Evolutionary conservation across 73 alveolate genomes (phyloP), one percentile per base, ranked within the genome.

Genomic region (Paramecium biaurelia): DNA sequence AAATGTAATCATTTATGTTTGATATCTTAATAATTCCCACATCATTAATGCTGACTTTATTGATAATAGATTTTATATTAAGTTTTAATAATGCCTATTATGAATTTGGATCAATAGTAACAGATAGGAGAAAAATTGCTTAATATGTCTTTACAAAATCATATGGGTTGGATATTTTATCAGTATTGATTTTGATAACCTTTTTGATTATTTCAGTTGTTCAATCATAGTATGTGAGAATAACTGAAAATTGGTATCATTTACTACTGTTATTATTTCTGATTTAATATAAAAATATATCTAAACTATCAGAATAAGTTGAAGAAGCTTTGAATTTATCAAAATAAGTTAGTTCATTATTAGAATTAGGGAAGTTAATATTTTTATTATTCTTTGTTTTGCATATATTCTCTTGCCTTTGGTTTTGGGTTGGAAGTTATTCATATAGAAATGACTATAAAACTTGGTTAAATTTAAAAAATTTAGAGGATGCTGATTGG

Each of bases 241-340:
- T 43, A 41, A 79, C 70, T 79, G 70, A 79, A 26, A 41, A 35
- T 72, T 72, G 90, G 74, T 79, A 79, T 79, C 30, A 79, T 79
- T 79, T 79, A 42, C 21, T 79, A 2, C 7, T 79, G 9, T 45
- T 79, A 24, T 14, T 79, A 34, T 79, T 79, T 47, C 32, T 43
- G 2, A 41, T 79, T 43, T 63, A 79, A 41, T 41, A 41, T 20
- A 79, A 47, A 18, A 79, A 79, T 79, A 79, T 79, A 41, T 26
- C 90, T 45, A 79, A 79, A 43, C 14, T 79, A 21, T 38, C 74
- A 79, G 70, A 41, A 43, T 45, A 43, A 23, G 76, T 34, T 23
- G 90, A 79, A n/a, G 90, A 79, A 43, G 74, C 90, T n/a, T 34
- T 79, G 8, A 79, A 79, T 79, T 79, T 79, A 79, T 79, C 90